phyloP scores from a whole-genome alignment of 441 rosid species.

The Flueggea neowawraea region DNA sequence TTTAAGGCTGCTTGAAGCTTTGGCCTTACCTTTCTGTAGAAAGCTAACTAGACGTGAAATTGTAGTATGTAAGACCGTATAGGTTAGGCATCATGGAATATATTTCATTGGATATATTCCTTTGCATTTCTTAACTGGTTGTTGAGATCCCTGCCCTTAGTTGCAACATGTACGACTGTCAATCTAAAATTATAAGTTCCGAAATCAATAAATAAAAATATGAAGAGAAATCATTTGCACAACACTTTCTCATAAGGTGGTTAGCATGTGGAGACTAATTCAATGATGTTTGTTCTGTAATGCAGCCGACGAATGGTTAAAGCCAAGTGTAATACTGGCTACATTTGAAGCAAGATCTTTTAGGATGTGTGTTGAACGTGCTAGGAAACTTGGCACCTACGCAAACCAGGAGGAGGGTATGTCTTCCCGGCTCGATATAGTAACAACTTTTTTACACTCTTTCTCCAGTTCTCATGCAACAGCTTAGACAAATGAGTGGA shows the following conservation, averaged over 20 bases:
- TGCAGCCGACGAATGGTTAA: conserved; percentile 91
- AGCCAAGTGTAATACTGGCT: conserved; percentile 59
- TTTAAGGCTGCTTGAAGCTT: conserved; percentile 1
- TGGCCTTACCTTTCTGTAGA: not conserved
- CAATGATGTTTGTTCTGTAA: conserved; percentile 6
- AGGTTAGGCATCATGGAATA: not conserved
- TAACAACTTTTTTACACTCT: not conserved
- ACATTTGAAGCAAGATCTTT: conserved; percentile 88
- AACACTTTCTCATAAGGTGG: too few species aligned
- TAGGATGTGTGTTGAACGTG: conserved; percentile 81
- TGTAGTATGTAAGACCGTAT: too few species aligned
- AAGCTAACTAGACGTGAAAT: not conserved
- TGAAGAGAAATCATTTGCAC: too few species aligned
- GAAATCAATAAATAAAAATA: too few species aligned
- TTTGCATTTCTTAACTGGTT: too few species aligned
- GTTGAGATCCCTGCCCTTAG: too few species aligned
- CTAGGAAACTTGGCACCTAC: conserved; percentile 64
- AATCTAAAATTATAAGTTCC: too few species aligned
- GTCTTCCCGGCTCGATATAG: conserved; percentile 13
- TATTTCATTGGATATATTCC: not conserved
- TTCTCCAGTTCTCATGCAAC: conserved; percentile 1
- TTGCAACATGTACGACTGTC: too few species aligned
- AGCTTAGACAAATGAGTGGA: not conserved
- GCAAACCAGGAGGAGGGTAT: conserved; percentile 81
- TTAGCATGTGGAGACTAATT: not conserved